phyloP scores from a whole-genome alignment of 805 yeast species.

The Myxozyma monticola region DNA sequence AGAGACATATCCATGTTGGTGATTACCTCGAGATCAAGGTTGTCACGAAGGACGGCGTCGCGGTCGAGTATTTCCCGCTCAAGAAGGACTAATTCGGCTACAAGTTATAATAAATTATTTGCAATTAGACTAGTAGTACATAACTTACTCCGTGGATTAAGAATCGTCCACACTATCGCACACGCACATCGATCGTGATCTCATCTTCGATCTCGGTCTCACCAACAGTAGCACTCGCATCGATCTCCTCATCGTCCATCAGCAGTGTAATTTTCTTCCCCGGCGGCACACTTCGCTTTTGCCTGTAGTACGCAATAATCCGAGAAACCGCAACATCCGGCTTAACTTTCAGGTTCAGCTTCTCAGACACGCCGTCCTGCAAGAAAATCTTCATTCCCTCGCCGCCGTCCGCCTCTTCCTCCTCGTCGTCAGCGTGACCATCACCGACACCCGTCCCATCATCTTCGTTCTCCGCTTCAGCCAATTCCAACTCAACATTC shows the following conservation, averaged over 20 bases:
- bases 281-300: not conserved
- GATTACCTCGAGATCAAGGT: conserved; percentile 90
- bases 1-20: conserved; percentile 97
- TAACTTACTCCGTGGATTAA: no score
- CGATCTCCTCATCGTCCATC: conserved; percentile 26
- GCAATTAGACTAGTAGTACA: not conserved
- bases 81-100: conserved; percentile 79
- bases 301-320: conserved; percentile 14
- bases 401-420: not conserved
- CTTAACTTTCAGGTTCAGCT: conserved; percentile 14
- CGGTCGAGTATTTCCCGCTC: conserved; percentile 77
- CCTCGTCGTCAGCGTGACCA: not conserved
- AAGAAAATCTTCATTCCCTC: conserved; percentile 11
- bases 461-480: conserved; percentile 1
- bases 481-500: not conserved
- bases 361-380: conserved; percentile 21
- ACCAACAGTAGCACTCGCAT: conserved; percentile 1
- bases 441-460: conserved; percentile 1
- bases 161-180: no score
- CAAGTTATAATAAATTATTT: not conserved
- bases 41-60: conserved; percentile 90
- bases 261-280: conserved; percentile 4
- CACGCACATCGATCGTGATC: conserved; percentile 28
- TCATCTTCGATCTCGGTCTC: conserved; percentile 31
- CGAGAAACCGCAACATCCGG: conserved; percentile 8